Evolutionary conservation across 441 rosid species (phyloP), one percentile per base, ranked within the genome.

Genomic region (Gossypium lobatum): DNA sequence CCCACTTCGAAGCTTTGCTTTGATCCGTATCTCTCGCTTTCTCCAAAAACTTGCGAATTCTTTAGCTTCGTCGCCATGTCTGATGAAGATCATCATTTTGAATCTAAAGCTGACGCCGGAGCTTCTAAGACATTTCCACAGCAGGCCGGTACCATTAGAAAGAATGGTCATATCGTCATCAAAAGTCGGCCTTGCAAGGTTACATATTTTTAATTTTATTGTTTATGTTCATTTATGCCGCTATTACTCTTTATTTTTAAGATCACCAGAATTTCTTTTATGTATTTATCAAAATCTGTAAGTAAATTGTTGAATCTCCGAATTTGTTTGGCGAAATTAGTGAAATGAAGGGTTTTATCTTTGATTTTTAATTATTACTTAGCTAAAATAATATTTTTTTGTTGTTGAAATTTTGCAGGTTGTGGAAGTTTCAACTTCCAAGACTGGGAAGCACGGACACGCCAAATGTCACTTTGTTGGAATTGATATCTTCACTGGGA

Each of bases 391-490:
- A 6, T 65, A 1, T 10, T 45, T 21, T 5, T 2, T 7, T 11
- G 25, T 11, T 42, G 4, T 42, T 11, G 52, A 18, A 8, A 45
- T 21, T 46, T 9, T 46, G 7, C 85, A 95, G 99, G 99, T 95
- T 48, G 95, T 90, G 74, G 96, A 95, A 76, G 98, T 93, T 74
- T 95, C 97, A 1, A 93, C 97, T 21, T 95, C 99, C 21, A 93
- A 95, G 80, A 91, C 95, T 3, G 98, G 99, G 2, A 95, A 93
- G 93, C 99, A 93, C 18, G 98, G 98, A 59, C 99, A 95, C 42
- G 98, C 99, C 0, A 91, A 91, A 73, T 95, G 99, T 72, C 99
- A 95, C 82, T 95, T 95, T 72, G 96, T 93, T 58, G 99, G 72
- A 14, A 91, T 95, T 74, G 99, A 93, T 78, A 95, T 95, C 75